A percentile compares a stretch with the other conserved stretches of the same genome.
Evolutionary conservation across 352 stramenopile genomes (phyloP).

Genomic region (Pythium inflatum): DNA sequence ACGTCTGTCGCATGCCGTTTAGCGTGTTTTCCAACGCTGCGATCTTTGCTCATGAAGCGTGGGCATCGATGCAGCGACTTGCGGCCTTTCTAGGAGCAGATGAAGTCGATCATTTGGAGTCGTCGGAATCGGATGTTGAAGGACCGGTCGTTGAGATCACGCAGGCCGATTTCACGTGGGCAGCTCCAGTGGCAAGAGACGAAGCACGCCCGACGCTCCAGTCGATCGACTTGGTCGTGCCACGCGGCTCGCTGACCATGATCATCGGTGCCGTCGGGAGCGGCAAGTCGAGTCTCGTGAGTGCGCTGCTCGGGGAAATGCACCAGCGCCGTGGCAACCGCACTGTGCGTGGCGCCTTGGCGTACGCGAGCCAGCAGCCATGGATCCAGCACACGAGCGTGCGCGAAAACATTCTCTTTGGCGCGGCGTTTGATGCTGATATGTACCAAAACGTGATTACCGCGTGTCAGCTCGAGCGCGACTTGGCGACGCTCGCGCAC

Average conservation of each 20-base stretch:
- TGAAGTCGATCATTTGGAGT: conserved; percentile 34
- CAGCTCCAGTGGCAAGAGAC: not conserved
- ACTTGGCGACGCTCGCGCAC: conserved; percentile 64
- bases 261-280: conserved; percentile 60
- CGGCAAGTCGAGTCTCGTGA: conserved; percentile 60
- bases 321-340: conserved; percentile 4
- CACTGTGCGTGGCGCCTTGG: conserved; percentile 22
- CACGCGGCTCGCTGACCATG: conserved; percentile 53
- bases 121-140: conserved; percentile 1
- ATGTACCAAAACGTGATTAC: conserved; percentile 46
- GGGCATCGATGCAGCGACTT: conserved; percentile 41
- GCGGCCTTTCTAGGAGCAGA: conserved; percentile 36
- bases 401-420: conserved; percentile 41
- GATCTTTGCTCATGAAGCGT: conserved; percentile 35
- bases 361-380: conserved; percentile 39
- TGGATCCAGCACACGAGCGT: conserved; percentile 44
- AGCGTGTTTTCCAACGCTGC: conserved; percentile 43
- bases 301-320: conserved; percentile 54
- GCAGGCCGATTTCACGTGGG: conserved; percentile 46
- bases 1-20: conserved; percentile 42
- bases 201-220: not conserved
- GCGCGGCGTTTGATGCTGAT: conserved; percentile 26
- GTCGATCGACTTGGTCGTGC: conserved; percentile 49
- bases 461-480: conserved; percentile 52
- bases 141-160: conserved; percentile 33